Percentiles rank a stretch among this genome's conserved stretches.
phyloP scores from a whole-genome alignment of 305 asterid species.

The Solanum hybrid region DNA sequence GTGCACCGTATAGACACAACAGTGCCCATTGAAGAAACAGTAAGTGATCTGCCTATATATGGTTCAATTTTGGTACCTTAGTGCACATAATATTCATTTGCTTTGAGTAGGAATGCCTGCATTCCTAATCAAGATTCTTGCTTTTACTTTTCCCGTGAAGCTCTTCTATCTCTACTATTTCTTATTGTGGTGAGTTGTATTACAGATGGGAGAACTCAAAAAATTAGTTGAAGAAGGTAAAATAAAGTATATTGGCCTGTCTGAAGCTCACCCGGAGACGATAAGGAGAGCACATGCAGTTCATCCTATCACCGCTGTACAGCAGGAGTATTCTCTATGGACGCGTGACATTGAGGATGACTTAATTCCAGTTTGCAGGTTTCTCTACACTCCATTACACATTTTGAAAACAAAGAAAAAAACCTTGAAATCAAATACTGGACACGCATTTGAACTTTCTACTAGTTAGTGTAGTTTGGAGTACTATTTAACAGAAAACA shows the following conservation, averaged over 20 bases:
- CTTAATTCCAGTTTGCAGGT: slow-evolving; percentile 57
- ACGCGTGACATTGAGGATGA: slow-evolving; percentile 50
- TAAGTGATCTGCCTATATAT: slow-evolving; percentile 3
- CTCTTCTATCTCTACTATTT: background rate
- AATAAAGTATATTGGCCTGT: slow-evolving; percentile 51
- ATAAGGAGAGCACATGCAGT: slow-evolving; percentile 61
- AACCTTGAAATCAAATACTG: background rate
- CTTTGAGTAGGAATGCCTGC: background rate
- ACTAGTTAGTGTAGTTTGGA: background rate
- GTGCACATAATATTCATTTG: background rate
- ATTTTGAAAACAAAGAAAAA: background rate
- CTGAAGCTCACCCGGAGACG: slow-evolving; percentile 61
- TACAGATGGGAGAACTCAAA: slow-evolving; percentile 29
- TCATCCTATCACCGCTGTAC: slow-evolving; percentile 58
- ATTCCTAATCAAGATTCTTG: background rate
- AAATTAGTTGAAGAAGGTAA: slow-evolving; percentile 56
- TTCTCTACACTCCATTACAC: background rate
- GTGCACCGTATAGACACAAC: slow-evolving; percentile 40
- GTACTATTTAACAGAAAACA: background rate
- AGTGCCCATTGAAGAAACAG: slow-evolving; percentile 49
- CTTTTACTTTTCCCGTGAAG: background rate
- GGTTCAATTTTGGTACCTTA: background rate
- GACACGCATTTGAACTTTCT: background rate
- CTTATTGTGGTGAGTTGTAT: background rate
- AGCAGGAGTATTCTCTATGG: slow-evolving; percentile 62